Evolutionary conservation across 208 protist species (phyloP).

Genomic region (Acanthamoeba royreba): DNA sequence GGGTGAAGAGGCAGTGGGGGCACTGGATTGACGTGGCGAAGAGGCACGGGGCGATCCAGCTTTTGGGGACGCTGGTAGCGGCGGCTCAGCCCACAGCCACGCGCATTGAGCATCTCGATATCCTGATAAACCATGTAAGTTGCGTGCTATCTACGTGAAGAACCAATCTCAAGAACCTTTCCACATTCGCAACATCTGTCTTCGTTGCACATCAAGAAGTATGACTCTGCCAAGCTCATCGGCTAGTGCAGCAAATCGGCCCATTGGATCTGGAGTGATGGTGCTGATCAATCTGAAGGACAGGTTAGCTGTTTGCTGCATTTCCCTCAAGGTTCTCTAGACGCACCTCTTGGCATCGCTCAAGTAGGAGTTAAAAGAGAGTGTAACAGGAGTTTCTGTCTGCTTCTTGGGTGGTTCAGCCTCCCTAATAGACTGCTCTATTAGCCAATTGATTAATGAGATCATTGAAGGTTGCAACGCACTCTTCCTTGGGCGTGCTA

Average conservation of each 20-base stretch:
- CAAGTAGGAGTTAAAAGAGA: constrained; percentile 7
- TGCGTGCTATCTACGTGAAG: constrained; percentile 13
- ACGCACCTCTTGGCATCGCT: constrained; percentile 14
- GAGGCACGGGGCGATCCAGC: background rate
- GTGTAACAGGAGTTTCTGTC: background rate
- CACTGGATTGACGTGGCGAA: background rate
- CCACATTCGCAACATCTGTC: constrained; percentile 56
- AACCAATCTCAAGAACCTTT: constrained; percentile 55
- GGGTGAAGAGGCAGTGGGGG: background rate
- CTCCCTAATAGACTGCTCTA: background rate
- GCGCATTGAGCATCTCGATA: background rate
- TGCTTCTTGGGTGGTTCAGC: background rate
- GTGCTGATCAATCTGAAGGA: background rate
- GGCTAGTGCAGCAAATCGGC: constrained; percentile 38
- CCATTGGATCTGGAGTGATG: constrained; percentile 50
- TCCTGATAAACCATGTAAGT: background rate
- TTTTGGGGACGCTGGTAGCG: background rate
- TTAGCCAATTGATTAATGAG: background rate
- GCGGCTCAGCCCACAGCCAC: background rate
- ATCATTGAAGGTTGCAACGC: background rate
- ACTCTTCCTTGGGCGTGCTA: background rate
- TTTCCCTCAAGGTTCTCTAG: background rate
- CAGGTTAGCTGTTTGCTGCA: background rate
- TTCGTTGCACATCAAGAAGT: constrained; percentile 57
- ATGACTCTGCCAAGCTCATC: constrained; percentile 57